Evolutionary conservation across 345 rosid genomes (phyloP), one percentile per base, ranked within the genome.

Genomic region (Anastatica hierochuntica): DNA sequence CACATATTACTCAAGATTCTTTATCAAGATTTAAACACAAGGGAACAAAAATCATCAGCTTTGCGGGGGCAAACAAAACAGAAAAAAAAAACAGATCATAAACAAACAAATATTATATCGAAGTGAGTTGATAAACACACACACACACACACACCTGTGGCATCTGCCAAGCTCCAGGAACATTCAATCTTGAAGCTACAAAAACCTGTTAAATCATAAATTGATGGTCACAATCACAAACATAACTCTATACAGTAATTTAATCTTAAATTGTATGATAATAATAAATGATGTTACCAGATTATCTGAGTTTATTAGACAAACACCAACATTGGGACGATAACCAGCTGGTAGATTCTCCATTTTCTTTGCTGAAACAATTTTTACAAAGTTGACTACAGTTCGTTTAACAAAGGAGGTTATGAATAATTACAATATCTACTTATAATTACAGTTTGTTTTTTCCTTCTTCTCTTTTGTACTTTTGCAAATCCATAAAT

Each of bases 161-260:
- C 98, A 92, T 92, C 79, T 92, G 98, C 98, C 98, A 92, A 17
- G 96, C 98, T 79, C 98, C 98, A 0, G 96, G 98, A 70, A 92
- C 96, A 72, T 92, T 92, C 72, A 92, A 70, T 61, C 95, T 92
- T 1, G 98, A 88, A 26, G 83, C 98, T 69, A 92, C 96, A 72
- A 92, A 92, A 14, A 92, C 77, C 98, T 92, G 78, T 60, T 36
- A 56, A 58, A 13, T 19, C 51, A 23, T 10, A 15, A 13, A 21
- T 2, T 1, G n/a, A n/a, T 24, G 27, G 17, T 23, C 31, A 36
- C 15, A 60, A 31, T 15, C 40, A 33, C 13, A 44, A n/a, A n/a
- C n/a, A n/a, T n/a, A n/a, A n/a, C n/a, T n/a, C n/a, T n/a, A n/a
- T n/a, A n/a, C n/a, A n/a, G n/a, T n/a, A n/a, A n/a, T n/a, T n/a